Percentiles rank a stretch among this genome's conserved stretches.
phyloP scores from a whole-genome alignment of 257 asterid genomes.

The Rhazya stricta region DNA sequence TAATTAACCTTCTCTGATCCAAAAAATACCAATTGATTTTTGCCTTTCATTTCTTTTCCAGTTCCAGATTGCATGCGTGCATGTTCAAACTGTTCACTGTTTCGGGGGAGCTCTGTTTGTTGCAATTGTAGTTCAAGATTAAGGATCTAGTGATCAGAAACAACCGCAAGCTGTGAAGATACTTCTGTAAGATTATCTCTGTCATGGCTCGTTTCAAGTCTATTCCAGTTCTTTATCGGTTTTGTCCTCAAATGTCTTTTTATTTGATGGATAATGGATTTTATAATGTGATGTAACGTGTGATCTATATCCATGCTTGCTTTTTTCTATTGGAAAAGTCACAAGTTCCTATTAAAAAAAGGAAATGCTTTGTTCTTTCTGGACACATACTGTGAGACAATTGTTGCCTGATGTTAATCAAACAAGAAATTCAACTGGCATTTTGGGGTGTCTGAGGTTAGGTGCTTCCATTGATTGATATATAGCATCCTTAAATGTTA shows the following conservation, averaged over 20 bases:
- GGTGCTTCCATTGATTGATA: background rate
- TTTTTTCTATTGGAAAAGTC: background rate
- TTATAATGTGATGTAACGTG: background rate
- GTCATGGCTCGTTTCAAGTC: background rate
- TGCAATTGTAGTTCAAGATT: background rate
- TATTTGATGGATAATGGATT: background rate
- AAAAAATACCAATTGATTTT: background rate
- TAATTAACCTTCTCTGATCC: background rate
- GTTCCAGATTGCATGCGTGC: background rate
- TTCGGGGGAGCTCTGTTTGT: background rate
- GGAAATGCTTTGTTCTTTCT: background rate
- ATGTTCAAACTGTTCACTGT: background rate
- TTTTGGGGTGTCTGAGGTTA: background rate
- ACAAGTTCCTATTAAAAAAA: background rate
- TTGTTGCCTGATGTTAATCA: slow-evolving; percentile 3
- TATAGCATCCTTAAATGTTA: background rate
- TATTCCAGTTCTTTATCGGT: background rate
- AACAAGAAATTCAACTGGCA: slow-evolving; percentile 2
- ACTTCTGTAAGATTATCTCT: background rate
- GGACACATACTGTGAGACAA: slow-evolving; percentile 5
- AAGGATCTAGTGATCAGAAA: background rate
- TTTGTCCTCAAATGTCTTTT: background rate
- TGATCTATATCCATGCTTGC: slow-evolving; percentile 5
- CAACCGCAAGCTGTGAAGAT: background rate
- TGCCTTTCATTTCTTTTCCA: background rate